Evolutionary conservation across 495 filamentous ascomycete genomes (phyloP), one percentile per base, ranked within the genome.

Genomic region (Lasiosphaeria ovina): DNA sequence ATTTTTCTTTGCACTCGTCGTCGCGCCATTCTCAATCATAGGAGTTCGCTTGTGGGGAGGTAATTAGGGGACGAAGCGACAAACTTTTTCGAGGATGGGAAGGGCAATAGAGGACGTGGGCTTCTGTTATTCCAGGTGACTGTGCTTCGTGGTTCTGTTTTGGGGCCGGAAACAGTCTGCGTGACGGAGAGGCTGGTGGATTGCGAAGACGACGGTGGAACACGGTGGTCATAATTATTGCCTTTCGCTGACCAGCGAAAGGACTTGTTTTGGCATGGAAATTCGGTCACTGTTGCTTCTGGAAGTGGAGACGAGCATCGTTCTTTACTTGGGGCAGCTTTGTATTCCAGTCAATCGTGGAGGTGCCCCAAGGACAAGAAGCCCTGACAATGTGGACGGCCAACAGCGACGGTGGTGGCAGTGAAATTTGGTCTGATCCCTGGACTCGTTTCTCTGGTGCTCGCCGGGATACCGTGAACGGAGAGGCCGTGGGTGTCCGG

Each of bases 11-110:
- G 10, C 49, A 59, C 62, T 65, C 53, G 35, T 51, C 60, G 40
- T 59, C 35, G 53, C 24, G 24, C 24, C 53, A 62, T 60, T 62
- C 63, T 64, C 63, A 61, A 62, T 63, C 62, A 62, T 64, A 66
- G 70, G 68, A 60, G 61, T 65, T 66, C 70, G 71, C 74, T 75
- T 72, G 74, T 73, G 74, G 74, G 74, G 75, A 77, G 69, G 74
- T 66, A 55, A 68, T 63, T 61, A 67, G 67, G 70, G 69, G 71
- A 71, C 44, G 66, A 68, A 64, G 65, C 66, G 67, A 61, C 60
- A 60, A 52, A 51, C 51, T 12, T 51, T 51, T 52, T 50, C 50
- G 51, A 48, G 36, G 24, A 10, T 24, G 14, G 24, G 24, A 9
- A 14, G 44, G 44, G 44, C 12, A 47, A 11, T 3, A 4, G 12